Base-by-base conservation (phyloP, 1,284 basidiomycete species). In the Apiotrichum laibachii region DNA sequence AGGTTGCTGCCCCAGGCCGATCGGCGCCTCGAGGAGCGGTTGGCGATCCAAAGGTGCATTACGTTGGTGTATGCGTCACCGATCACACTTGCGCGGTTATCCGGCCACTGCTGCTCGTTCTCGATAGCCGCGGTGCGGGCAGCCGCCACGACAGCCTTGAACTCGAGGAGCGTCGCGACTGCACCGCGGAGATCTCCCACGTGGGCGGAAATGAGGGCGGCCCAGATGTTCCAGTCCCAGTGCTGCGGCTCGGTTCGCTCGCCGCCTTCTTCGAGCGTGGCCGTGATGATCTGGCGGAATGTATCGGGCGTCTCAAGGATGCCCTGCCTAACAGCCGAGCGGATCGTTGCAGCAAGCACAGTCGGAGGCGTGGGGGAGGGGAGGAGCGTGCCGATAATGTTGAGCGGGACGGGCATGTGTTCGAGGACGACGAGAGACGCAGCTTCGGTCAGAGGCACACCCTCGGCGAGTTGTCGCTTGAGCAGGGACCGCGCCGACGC, bases 211-310 rank as follows among this genome's bases (percentile, higher is more conserved):
- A 68, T 33, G 15, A 65, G 13, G 7, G 64, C 47, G 21, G 60
- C 67, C 64, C 64, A 68, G 8, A 67, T 42, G 26, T 57, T 60
- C 63, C 60, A 65, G n/a, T 64, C 59, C 65, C 63, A 66, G 35
- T 22, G n/a, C 16, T 50, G 15, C 4, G 49, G 49, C 13, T 50
- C 49, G 1, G 44, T 22, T 0, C 50, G 50, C 19, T 47, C 43
- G 16, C 26, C 42, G 18, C 47, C 31, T 5, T 53, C 51, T 5
- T 55, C 57, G 5, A 68, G 45, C 46, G 63, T 65, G 11, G 63
- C 60, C 6, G n/a, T 40, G 42, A 68, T 63, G 52, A 65, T 62
- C 33, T 52, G 34, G 31, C 60, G 57, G 11, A 67, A 55, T 2
- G 56, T 43, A 2, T n/a, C 47, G 2, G 63, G 58, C 2, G 54